Evolutionary conservation across 441 rosid genomes (phyloP).

Genomic region (Theobroma grandiflorum): DNA sequence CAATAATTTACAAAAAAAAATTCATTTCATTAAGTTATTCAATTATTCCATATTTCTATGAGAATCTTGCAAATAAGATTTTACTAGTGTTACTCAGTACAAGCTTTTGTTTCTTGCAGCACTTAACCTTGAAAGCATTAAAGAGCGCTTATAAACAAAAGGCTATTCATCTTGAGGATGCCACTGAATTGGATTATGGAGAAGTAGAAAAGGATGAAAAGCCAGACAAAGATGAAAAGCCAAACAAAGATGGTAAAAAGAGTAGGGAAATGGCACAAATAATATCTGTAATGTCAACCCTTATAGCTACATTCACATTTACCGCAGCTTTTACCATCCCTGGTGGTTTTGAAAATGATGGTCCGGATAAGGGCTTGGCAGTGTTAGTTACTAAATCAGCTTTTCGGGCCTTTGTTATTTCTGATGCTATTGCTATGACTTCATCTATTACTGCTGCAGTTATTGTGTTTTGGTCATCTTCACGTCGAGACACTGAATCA

Average conservation of each 20-base stretch:
- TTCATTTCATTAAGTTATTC: too few species aligned
- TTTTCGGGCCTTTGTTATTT: slow-evolving; percentile 24
- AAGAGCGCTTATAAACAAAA: neutral
- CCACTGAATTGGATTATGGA: neutral
- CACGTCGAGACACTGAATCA: neutral
- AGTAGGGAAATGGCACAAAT: slow-evolving; percentile 21
- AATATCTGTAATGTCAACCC: neutral
- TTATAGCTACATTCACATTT: slow-evolving; percentile 19
- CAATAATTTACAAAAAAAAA: neutral
- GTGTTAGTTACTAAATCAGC: slow-evolving; percentile 5
- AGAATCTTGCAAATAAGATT: neutral
- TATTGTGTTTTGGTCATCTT: slow-evolving; percentile 15
- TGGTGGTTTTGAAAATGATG: slow-evolving; percentile 5
- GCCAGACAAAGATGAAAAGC: too few species aligned
- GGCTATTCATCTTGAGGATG: neutral
- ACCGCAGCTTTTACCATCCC: slow-evolving; percentile 10
- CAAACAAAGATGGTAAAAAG: neutral
- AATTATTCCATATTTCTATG: too few species aligned
- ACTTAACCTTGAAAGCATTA: slow-evolving; percentile 8
- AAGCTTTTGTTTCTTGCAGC: neutral
- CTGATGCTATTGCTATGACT: slow-evolving; percentile 1
- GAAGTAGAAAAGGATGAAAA: neutral
- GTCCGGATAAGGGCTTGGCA: slow-evolving; percentile 26
- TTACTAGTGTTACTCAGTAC: neutral
- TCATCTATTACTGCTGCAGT: slow-evolving; percentile 22